phyloP scores from a whole-genome alignment of 2,329 filamentous ascomycete species.

The Fusarium fracticaudum region DNA sequence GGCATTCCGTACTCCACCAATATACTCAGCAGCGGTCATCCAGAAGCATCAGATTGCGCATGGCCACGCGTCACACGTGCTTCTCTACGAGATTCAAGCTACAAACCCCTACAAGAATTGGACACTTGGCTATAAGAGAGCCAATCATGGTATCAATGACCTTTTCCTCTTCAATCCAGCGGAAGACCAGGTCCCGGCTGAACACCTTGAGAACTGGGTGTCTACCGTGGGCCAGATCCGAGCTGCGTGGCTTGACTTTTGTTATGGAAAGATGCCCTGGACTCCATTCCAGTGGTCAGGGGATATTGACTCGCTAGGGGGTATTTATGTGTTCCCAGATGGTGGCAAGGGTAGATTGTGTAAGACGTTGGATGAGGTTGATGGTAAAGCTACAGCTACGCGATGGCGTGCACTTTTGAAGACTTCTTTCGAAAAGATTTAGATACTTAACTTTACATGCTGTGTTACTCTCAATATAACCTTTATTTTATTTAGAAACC shows the following conservation, averaged over 20 bases:
- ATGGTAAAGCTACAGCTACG: background rate
- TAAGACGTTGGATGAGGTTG: background rate
- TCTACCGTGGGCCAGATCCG: background rate
- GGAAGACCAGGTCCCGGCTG: background rate
- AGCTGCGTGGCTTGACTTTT: background rate
- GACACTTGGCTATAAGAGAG: background rate
- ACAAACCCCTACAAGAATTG: background rate
- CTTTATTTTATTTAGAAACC: background rate
- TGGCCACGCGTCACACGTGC: background rate
- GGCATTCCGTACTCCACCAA: background rate
- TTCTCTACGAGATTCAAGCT: background rate
- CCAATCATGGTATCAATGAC: background rate
- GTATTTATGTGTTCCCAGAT: background rate
- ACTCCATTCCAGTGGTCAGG: background rate
- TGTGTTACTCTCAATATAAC: background rate
- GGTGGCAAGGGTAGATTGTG: background rate
- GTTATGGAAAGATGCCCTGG: background rate
- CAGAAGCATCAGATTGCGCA: background rate
- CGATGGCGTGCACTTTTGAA: background rate
- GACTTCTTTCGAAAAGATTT: background rate
- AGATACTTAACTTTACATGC: rapidly evolving
- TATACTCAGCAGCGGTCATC: background rate
- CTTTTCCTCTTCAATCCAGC: background rate
- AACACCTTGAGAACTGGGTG: background rate
- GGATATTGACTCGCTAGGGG: background rate